phyloP scores from a whole-genome alignment of 768 basidiomycete species.

The Rhodosporidiobolus odoratus region DNA sequence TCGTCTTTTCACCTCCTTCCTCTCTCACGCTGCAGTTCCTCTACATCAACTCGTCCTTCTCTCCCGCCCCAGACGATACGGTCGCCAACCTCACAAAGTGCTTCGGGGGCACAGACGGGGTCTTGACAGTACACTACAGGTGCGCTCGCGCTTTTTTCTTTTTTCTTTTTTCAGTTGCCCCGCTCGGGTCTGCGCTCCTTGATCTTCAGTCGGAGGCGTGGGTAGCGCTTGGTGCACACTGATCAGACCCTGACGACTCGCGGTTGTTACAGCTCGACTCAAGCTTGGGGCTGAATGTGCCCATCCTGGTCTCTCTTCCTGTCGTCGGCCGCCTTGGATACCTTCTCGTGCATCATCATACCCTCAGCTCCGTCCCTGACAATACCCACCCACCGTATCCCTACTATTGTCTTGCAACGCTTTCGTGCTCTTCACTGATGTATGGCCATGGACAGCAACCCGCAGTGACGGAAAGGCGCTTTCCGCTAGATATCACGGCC shows the following conservation, averaged over 20 bases:
- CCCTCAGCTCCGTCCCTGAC: too few species aligned
- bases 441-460: too few species aligned
- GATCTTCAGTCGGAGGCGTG: background rate
- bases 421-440: too few species aligned
- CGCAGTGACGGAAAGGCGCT: too few species aligned
- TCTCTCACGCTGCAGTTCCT: conserved; percentile 45
- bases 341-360: too few species aligned
- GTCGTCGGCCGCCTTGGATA: too few species aligned
- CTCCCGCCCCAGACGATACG: conserved; percentile 75
- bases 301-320: too few species aligned
- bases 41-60: conserved; percentile 69
- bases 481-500: too few species aligned
- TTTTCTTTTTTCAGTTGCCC: background rate
- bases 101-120: conserved; percentile 78
- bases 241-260: background rate
- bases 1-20: conserved; percentile 5
- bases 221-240: background rate
- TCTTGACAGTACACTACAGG: conserved; percentile 90
- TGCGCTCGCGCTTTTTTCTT: conserved; percentile 38
- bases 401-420: too few species aligned
- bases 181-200: too few species aligned
- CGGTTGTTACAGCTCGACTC: conserved; percentile 53
- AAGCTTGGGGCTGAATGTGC: conserved; percentile 62
- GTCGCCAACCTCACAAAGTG: conserved; percentile 71
- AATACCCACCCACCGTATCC: too few species aligned